A percentile compares a stretch with the other conserved stretches of the same genome.
These are phyloP conservation scores for Backusella mclennaniae DNA, from an alignment of 192 early-diverging fungal species.

Conservation along the genomic window DNA sequence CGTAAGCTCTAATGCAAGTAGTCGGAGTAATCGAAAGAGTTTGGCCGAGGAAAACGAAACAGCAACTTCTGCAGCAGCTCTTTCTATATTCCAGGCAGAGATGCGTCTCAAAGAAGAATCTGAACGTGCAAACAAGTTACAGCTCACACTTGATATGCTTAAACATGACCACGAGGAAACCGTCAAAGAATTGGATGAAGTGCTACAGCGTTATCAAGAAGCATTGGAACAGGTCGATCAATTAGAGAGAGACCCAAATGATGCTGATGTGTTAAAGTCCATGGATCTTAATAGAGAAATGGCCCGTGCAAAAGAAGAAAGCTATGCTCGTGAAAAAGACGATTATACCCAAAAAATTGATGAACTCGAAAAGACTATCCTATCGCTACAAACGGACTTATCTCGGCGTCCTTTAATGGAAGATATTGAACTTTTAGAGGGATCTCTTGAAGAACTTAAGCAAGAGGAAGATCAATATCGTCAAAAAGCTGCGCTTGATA, in stretches of 20 bases:
- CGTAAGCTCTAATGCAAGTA: neutral
- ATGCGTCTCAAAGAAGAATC: constrained; percentile 6
- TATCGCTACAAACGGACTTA: neutral
- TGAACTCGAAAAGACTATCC: constrained; percentile 1
- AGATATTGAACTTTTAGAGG: neutral
- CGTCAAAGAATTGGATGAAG: constrained; percentile 24
- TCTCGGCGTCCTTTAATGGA: neutral
- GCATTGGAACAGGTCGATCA: constrained; percentile 7
- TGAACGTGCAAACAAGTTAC: neutral
- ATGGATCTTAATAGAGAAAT: constrained; percentile 17
- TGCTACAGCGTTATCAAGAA: constrained; percentile 23
- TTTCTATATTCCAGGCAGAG: constrained; percentile 9
- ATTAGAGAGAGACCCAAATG: constrained; percentile 3
- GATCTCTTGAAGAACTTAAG: neutral
- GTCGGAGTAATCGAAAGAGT: constrained; percentile 12
- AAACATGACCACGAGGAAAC: constrained; percentile 10
- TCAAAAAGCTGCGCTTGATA: neutral
- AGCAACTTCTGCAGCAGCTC: constrained; percentile 5
- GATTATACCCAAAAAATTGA: neutral
- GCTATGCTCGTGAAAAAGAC: neutral
- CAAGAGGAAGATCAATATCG: neutral
- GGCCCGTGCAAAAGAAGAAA: constrained; percentile 6
- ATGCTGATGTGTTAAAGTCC: neutral
- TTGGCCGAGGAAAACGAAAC: constrained; percentile 6
- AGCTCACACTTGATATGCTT: constrained; percentile 5